Evolutionary conservation across 169 alveolate species (phyloP), one percentile per base, ranked within the genome.

Genomic region (Neospora caninum): DNA sequence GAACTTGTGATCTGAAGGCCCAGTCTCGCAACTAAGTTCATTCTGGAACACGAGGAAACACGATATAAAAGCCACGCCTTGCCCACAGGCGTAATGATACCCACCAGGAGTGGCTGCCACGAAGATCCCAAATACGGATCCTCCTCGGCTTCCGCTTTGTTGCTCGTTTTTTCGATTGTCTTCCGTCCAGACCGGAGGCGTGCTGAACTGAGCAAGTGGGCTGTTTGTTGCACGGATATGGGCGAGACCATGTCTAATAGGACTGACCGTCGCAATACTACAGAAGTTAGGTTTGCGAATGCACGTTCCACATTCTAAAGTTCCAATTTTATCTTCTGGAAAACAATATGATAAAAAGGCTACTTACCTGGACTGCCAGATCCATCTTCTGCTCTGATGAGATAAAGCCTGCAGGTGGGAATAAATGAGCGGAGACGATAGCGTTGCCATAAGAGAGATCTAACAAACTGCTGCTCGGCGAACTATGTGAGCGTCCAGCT

Each of bases 101-200:
- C 7, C 45, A 78, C 87, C 45, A 78, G 41, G 53, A 78, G 87
- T 20, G 87, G 87, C 87, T 78, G 87, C 87, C 87, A 78, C 25
- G 87, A 78, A 20, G 87, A 78, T 38, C 87, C 87, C 41, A 78
- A 34, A 34, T 16, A 49, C 9, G 58, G 87, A 25, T 78, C 87
- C 34, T 78, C 87, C 34, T 4, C 78, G 9, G 87, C 45, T 78
- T 78, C 34, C 31, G 45, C 31, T 78, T 34, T 78, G 45, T 31
- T 31, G 42, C 45, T 78, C 0, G 20, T 78, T 78, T 39, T 78
- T 34, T 78, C 87, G 31, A 45, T 34, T 39, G 42, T 78, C 87
- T 16, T 0, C 31, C 87, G 27, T 25, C 87, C 45, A 9, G 87
- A 31, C 87, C 87, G 42, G 53, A 78, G 87, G 20, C 87, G 87